Base-by-base conservation (phyloP, 176 grass and related monocot species). In the Pontederia crassipes region DNA sequence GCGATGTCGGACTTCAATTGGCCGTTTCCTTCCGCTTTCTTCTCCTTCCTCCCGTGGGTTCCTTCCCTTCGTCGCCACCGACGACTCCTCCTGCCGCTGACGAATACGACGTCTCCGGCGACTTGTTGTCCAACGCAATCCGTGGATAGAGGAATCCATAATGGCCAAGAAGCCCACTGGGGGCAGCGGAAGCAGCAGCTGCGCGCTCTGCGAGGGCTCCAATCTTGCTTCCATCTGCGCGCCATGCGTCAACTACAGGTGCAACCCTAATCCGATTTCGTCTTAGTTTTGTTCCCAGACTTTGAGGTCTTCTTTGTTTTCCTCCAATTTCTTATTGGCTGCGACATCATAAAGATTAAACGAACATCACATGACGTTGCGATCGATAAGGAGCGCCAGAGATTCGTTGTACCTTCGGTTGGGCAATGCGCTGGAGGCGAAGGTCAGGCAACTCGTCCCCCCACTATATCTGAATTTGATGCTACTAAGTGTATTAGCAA, bases 201-300 rank as follows among this genome's bases (percentile, higher is more conserved):
- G 88, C 72, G 63, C 81, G 14, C 63, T 98, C 63, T 98, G 88
- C 84, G 93, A 98, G 79, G 78, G 65, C 46, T 79, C 82, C 71
- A 92, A 92, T 71, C 93, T 92, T 29, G 79, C 79, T 27, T 98
- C 93, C 52, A 85, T 81, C 60, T 98, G 93, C 59, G 54, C 88
- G 10, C 48, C 61, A 3, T 98, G 93, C 77, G 88, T 92, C 54
- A 98, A 89, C 67, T 67, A 73, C 45, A 86, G 79, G 93, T 89
- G 58, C 20, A 1, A 1, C 20, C 10, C 24, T 17, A 63, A 8
- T 40, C 32, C 6, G 1, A 40, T 40, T 40, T 7, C 32, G 6
- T 40, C 32, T 4, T 40, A 40, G 6, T 40, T 7, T 40, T 40
- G 32, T 40, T 40, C 32, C 32, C 32, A 40, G 32, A 40, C 20